Evolutionary conservation across 2,329 filamentous ascomycete genomes (phyloP).

Genomic region (Fonsecaea multimorphosa): DNA sequence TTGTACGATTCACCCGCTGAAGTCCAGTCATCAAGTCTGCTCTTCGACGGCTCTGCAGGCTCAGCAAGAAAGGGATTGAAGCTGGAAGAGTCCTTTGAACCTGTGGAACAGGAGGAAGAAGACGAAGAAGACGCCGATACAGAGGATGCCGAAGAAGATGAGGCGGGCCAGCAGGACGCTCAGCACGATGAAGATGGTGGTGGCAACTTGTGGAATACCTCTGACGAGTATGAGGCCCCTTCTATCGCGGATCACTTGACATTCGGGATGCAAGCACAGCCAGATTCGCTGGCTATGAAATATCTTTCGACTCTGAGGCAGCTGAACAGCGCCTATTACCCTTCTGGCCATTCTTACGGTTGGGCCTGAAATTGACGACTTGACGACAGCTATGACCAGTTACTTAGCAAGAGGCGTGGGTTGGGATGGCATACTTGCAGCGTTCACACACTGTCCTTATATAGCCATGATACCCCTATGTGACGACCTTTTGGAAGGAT

Average conservation of each 20-base stretch:
- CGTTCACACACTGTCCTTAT: slow-evolving; percentile 19
- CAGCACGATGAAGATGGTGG: not conserved
- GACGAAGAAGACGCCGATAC: slow-evolving; percentile 14
- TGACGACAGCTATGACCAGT: slow-evolving; percentile 14
- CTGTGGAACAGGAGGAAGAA: slow-evolving; percentile 42
- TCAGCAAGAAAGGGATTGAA: slow-evolving; percentile 34
- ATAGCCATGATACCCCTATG: slow-evolving; percentile 23
- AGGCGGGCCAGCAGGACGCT: not conserved
- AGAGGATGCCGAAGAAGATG: slow-evolving; percentile 36
- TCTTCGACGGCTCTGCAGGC: slow-evolving; percentile 26
- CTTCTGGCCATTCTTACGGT: slow-evolving; percentile 23
- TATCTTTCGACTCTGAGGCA: slow-evolving; percentile 34
- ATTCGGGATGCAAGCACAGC: slow-evolving; percentile 20
- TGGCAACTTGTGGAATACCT: not conserved
- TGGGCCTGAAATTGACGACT: slow-evolving; percentile 32
- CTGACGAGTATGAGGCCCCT: slow-evolving; percentile 18
- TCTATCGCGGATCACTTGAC: slow-evolving; percentile 30
- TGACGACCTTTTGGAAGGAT: slow-evolving; percentile 4
- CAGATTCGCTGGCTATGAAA: slow-evolving; percentile 26
- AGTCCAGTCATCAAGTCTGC: slow-evolving; percentile 37
- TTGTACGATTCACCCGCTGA: slow-evolving; percentile 40
- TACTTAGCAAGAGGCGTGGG: not conserved
- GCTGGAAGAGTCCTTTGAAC: slow-evolving; percentile 40
- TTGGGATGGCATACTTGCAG: not conserved
- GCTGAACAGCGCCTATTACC: slow-evolving; percentile 35